Percentiles rank a stretch among this genome's conserved stretches.
Conservation (phyloP, 2,329 filamentous ascomycete genomes). For the Pyrenochaeta sp. region DNA sequence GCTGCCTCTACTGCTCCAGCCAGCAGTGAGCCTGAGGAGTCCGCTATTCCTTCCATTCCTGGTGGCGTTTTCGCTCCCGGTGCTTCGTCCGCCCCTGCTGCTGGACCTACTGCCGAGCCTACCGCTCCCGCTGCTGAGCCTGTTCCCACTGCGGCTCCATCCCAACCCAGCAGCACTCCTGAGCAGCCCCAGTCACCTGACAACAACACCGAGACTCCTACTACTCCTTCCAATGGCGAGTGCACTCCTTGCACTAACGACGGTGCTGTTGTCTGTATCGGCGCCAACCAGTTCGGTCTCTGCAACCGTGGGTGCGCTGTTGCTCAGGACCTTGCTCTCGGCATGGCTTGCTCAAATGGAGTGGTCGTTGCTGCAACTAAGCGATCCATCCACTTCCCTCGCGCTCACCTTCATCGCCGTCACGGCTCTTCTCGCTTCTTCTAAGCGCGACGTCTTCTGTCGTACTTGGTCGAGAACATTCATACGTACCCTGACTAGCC, state of each 20-base stretch:
- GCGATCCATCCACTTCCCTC: constrained; percentile 31
- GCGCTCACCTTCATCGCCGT: constrained; percentile 40
- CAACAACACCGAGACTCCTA: constrained; percentile 12
- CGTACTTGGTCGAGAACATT: constrained; percentile 2
- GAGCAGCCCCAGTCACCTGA: constrained; percentile 12
- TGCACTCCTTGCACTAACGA: constrained; percentile 51
- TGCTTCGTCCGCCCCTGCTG: constrained; percentile 37
- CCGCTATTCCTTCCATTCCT: constrained; percentile 19
- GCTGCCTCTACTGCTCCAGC: not conserved
- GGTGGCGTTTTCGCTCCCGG: constrained; percentile 40
- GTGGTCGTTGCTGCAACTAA: constrained; percentile 23
- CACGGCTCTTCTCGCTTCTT: constrained; percentile 33
- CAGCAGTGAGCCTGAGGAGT: constrained; percentile 3
- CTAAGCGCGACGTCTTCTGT: constrained; percentile 20
- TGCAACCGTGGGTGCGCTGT: constrained; percentile 56
- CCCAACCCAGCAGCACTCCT: constrained; percentile 16
- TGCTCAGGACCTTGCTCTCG: constrained; percentile 51
- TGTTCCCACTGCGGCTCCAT: constrained; percentile 12
- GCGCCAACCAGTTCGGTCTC: constrained; percentile 52
- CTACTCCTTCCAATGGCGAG: constrained; percentile 20
- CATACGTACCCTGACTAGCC: constrained; percentile 13
- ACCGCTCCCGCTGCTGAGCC: constrained; percentile 3
- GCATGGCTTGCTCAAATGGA: constrained; percentile 53
- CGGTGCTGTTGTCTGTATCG: constrained; percentile 56
- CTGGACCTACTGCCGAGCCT: not conserved